Base-by-base conservation (phyloP, 2,329 filamentous ascomycete genomes). In the Scedosporium apiospermum region DNA sequence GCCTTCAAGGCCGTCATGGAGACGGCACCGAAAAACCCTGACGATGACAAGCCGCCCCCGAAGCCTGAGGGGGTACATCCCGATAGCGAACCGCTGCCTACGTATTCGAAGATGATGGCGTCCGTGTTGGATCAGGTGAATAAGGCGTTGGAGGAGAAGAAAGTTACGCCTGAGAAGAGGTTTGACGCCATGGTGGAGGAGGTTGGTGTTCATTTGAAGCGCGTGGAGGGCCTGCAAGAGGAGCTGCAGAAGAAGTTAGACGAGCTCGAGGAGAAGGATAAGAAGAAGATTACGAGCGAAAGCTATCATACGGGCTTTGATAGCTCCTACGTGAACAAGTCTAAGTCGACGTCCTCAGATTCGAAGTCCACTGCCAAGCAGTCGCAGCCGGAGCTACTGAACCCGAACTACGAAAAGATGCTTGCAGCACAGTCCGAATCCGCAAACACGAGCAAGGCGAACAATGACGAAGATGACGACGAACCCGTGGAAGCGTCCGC, bases 101-200 rank as follows among this genome's bases (percentile, higher is more conserved):
- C 88, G 14, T 99, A 96, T 72, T 95, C 91, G 46, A 91, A 96
- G 79, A 99, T 99, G 95, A 93, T 99, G 89, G 90, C 90, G n/a
- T 86, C 88, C n/a, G 76, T 99, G 69, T 83, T 98, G 21, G 95
- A 99, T 70, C 90, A 96, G 75, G 92, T 98, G 51, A 97, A 96
- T 70, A 82, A 85, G 75, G 86, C 90, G 60, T 80, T 96, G 42
- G 90, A 93, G 63, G 89, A 92, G 71, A 89, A 89, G 74, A 86
- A 88, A 65, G 78, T 83, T 0, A 78, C 79, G 46, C 81, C 83
- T 0, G 80, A 83, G 21, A 84, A 88, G 67, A 79, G 90, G 60
- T 92, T 90, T 71, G 80, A 83, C 58, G 88, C 83, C 61, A 97
- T 96, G 78, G 80, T 96, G 30, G 82, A 83, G 58, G 93, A 95